Evolutionary conservation across 2,329 filamentous ascomycete genomes (phyloP).

Genomic region (Trichoderma oligosporum): DNA sequence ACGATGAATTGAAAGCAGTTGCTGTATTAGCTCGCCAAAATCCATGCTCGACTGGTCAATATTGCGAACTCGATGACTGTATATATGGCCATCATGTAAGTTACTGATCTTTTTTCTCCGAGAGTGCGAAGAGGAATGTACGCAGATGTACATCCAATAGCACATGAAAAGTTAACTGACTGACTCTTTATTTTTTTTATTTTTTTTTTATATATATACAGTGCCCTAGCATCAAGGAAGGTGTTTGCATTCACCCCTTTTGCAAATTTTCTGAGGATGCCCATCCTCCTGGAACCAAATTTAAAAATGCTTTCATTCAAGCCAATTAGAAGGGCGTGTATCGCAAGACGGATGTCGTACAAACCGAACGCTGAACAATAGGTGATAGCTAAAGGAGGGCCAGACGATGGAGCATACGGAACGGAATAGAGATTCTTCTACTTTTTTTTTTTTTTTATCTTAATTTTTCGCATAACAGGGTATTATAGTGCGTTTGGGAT

Average conservation of each 20-base stretch:
- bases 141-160: not conserved
- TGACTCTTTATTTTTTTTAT: too few species aligned
- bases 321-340: conserved; percentile 28
- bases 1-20: conserved; percentile 55
- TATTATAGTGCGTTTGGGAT: not conserved
- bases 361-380: not conserved
- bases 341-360: not conserved
- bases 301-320: conserved; percentile 37
- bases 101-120: not conserved
- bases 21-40: conserved; percentile 54
- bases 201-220: too few species aligned
- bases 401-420: not conserved
- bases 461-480: not conserved
- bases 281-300: conserved; percentile 56
- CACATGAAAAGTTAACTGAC: not conserved
- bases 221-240: conserved; percentile 53
- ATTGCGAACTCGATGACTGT: conserved; percentile 55
- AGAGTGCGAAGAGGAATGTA: not conserved
- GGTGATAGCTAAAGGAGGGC: too few species aligned
- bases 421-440: not conserved
- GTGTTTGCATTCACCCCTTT: conserved; percentile 49
- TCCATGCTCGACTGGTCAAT: conserved; percentile 54
- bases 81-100: conserved; percentile 62
- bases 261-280: conserved; percentile 53
- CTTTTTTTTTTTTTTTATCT: not conserved